phyloP scores from a whole-genome alignment of 2,329 filamentous ascomycete genomes.

The Cadophora malorum region DNA sequence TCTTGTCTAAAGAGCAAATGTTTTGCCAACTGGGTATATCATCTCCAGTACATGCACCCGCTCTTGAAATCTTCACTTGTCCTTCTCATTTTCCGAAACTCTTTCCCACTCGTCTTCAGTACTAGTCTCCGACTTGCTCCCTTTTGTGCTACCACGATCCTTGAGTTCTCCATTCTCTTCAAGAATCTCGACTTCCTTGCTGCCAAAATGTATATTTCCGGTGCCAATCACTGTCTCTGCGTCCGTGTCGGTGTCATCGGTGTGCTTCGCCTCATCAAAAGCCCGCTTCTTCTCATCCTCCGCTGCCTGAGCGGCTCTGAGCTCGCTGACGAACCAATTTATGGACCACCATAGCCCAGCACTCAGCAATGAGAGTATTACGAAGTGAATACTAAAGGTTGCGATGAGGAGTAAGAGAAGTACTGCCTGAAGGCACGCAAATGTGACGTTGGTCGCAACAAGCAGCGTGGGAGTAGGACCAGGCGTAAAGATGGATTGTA shows the following conservation, averaged over 20 bases:
- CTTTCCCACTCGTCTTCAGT: conserved; percentile 99
- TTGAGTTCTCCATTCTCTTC: conserved; percentile 41
- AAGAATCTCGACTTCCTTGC: conserved; percentile 41
- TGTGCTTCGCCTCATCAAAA: conserved; percentile 31
- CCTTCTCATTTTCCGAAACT: conserved; percentile 76
- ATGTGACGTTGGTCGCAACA: conserved; percentile 87
- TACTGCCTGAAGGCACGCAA: conserved; percentile 82
- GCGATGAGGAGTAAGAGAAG: conserved; percentile 77
- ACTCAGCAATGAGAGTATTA: conserved; percentile 79
- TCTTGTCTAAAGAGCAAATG: not conserved
- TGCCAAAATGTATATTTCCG: conserved; percentile 32
- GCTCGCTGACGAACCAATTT: conserved; percentile 91
- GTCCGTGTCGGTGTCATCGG: conserved; percentile 48
- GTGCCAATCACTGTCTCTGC: conserved; percentile 59
- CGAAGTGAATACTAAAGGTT: conserved; percentile 89
- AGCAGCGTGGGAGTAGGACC: conserved; percentile 89
- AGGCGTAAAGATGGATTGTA: conserved; percentile 91
- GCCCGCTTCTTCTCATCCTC: conserved; percentile 48
- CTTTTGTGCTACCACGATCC: conserved; percentile 46
- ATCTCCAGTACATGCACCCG: not conserved
- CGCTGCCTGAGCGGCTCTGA: conserved; percentile 55
- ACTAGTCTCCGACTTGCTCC: conserved; percentile 65
- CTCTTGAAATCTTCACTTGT: conserved; percentile 49
- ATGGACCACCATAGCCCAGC: conserved; percentile 89
- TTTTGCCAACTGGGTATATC: conserved; percentile 28